These are phyloP conservation scores for Stagonosporopsis vannaccii DNA, from an alignment of 2,329 filamentous ascomycete species.

Conservation along the genomic window DNA sequence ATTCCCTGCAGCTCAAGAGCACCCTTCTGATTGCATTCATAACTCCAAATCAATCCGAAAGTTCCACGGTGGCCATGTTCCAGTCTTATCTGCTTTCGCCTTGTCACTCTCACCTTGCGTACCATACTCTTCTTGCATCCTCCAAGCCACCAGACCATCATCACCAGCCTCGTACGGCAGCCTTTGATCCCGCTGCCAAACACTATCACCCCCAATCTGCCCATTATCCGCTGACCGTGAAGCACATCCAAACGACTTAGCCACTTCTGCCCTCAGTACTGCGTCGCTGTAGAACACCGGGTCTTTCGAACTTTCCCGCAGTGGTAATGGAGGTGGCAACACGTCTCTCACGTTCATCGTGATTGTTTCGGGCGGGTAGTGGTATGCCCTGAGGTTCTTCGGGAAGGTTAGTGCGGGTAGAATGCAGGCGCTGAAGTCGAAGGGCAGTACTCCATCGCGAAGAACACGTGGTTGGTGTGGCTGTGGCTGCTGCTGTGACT, in stretches of 20 bases:
- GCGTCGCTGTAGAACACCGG: slow-evolving; percentile 64
- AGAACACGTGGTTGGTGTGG: neutral
- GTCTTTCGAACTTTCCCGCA: slow-evolving; percentile 55
- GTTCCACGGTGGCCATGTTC: slow-evolving; percentile 7
- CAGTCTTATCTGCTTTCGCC: neutral
- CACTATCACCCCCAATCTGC: neutral
- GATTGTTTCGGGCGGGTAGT: slow-evolving; percentile 5
- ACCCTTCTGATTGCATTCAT: neutral
- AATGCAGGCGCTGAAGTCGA: slow-evolving; percentile 55
- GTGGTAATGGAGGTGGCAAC: slow-evolving; percentile 43
- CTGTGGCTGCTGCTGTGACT: neutral
- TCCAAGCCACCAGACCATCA: slow-evolving; percentile 24
- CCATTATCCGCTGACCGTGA: slow-evolving; percentile 86
- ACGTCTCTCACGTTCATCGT: slow-evolving; percentile 14
- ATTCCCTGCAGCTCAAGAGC: neutral
- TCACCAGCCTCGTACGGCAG: slow-evolving; percentile 17
- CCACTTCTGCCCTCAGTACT: slow-evolving; percentile 9
- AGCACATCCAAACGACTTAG: slow-evolving; percentile 11
- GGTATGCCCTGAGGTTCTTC: slow-evolving; percentile 2
- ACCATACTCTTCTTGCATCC: neutral
- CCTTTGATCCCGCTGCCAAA: slow-evolving; percentile 57
- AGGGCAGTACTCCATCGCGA: neutral
- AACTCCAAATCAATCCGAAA: slow-evolving; percentile 2
- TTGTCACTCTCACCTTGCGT: neutral
- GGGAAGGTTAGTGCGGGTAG: slow-evolving; percentile 42